Conservation (phyloP, 768 basidiomycete genomes). For the Rhodotorula babjevae region DNA sequence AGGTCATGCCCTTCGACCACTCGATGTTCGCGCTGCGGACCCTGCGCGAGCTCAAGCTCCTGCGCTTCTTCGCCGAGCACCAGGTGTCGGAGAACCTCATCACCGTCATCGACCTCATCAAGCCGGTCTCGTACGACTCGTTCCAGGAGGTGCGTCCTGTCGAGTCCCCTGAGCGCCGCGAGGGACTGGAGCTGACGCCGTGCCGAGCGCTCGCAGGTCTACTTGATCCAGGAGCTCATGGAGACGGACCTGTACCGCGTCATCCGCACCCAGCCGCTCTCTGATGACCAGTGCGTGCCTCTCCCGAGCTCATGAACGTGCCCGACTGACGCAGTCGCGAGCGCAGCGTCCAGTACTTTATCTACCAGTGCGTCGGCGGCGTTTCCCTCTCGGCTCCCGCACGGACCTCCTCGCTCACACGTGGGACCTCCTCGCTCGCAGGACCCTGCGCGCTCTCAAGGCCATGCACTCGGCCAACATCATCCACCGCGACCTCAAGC, state of each 20-base stretch:
- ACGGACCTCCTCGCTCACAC: too few species aligned
- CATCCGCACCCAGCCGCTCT: constrained; percentile 86
- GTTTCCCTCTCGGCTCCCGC: too few species aligned
- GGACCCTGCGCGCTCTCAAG: constrained; percentile 84
- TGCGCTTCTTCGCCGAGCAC: constrained; percentile 59
- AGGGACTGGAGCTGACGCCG: not conserved
- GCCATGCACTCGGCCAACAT: constrained; percentile 81
- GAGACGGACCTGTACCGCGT: constrained; percentile 96
- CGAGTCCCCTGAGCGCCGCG: not conserved
- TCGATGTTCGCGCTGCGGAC: constrained; percentile 80
- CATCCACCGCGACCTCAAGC: constrained; percentile 84
- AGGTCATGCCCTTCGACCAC: constrained; percentile 91
- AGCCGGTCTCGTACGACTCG: constrained; percentile 64
- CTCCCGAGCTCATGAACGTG: not conserved
- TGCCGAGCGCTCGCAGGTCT: constrained; percentile 48
- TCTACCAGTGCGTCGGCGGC: constrained; percentile 61
- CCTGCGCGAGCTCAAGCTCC: constrained; percentile 83
- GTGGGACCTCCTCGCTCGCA: too few species aligned
- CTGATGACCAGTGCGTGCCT: constrained; percentile 68
- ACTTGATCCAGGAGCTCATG: constrained; percentile 53
- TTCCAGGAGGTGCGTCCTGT: constrained; percentile 70
- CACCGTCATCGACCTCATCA: constrained; percentile 87
- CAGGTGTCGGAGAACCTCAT: constrained; percentile 60
- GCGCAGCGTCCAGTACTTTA: constrained; percentile 69
- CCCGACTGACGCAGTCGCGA: not conserved